Evolutionary conservation across 305 asterid genomes (phyloP).

Genomic region (Fraxinus xanthoxyloides): DNA sequence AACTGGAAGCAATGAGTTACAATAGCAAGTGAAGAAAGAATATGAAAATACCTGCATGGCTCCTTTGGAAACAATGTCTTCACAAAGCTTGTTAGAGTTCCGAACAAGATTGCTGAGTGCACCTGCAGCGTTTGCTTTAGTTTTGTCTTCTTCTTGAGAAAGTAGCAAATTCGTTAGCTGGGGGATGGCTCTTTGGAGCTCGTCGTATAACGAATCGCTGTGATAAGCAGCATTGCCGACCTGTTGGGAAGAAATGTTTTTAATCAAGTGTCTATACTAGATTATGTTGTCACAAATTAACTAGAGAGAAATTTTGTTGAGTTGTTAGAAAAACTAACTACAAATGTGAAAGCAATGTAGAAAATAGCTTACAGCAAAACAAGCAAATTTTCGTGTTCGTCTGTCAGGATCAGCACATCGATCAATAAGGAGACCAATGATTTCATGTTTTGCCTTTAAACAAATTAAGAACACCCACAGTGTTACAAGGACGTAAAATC

Average conservation of each 20-base stretch:
- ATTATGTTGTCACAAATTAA: not conserved
- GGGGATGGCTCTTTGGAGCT: conserved; percentile 85
- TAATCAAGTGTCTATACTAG: conserved; percentile 26
- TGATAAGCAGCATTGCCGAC: conserved; percentile 99
- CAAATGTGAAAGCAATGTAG: not conserved
- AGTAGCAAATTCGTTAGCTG: conserved; percentile 74
- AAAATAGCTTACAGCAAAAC: conserved; percentile 79
- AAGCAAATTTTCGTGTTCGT: conserved; percentile 93
- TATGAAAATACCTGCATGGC: conserved; percentile 75
- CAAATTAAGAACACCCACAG: conserved; percentile 6
- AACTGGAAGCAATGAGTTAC: not conserved
- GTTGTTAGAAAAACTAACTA: not conserved
- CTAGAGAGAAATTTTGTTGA: conserved; percentile 10
- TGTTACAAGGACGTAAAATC: conserved; percentile 5
- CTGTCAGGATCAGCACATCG: conserved; percentile 90
- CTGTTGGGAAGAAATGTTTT: conserved; percentile 38
- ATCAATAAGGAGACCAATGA: conserved; percentile 69
- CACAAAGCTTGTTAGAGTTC: conserved; percentile 91
- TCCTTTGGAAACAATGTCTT: conserved; percentile 89
- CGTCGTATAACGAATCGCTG: conserved; percentile 80
- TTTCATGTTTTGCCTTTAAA: conserved; percentile 67
- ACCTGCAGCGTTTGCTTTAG: conserved; percentile 99
- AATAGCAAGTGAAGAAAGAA: not conserved
- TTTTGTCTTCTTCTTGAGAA: conserved; percentile 92
- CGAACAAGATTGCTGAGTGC: conserved; percentile 98